Evolutionary conservation across 1,284 basidiomycete species (phyloP), one percentile per base, ranked within the genome.

Genomic region (Phlebopus sp.): DNA sequence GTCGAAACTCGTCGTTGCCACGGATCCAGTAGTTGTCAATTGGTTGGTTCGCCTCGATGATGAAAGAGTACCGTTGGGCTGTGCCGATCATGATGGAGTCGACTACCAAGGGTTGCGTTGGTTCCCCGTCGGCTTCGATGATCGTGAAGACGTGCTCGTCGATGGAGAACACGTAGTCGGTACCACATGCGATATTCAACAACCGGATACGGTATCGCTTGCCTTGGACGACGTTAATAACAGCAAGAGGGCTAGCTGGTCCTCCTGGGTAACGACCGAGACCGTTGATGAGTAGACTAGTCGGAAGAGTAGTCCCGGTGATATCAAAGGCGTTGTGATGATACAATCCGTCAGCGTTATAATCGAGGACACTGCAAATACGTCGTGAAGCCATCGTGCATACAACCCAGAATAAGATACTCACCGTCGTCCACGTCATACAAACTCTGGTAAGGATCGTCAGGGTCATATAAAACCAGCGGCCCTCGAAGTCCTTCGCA

Each of bases 341-440:
- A 46, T 64, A 71, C 71, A 72, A 51, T 73, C 70, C 13, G 59
- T 50, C 4, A 72, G 53, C 4, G 61, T 58, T 19, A 72, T 61
- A 4, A 72, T 56, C 1, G 68, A 70, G 25, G 57, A 59, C 42
- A 56, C 60, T 64, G 44, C 14, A 39, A 31, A 50, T n/a, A n/a
- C 19, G 13, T 37, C n/a, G 23, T 27, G 17, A 17, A 13, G 31
- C 23, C 23, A 30, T 18, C 30, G 15, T n/a, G 41, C 23, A 18
- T 37, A 31, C 7, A 30, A 32, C 14, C 5, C 7, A 32, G 14
- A 19, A 15, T n/a, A 15, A 23, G 40, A 10, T 19, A 41, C 48
- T 18, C 32, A 70, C 68, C 69, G 49, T 75, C 62, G 44, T 76
- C 75, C 30, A 72, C 60, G 55, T 76, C 74, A 46, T 75, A 76